A percentile compares a stretch with the other conserved stretches of the same genome.
Evolutionary conservation across 1,139 yeast genomes (phyloP).

Genomic region (Pichia sp.): DNA sequence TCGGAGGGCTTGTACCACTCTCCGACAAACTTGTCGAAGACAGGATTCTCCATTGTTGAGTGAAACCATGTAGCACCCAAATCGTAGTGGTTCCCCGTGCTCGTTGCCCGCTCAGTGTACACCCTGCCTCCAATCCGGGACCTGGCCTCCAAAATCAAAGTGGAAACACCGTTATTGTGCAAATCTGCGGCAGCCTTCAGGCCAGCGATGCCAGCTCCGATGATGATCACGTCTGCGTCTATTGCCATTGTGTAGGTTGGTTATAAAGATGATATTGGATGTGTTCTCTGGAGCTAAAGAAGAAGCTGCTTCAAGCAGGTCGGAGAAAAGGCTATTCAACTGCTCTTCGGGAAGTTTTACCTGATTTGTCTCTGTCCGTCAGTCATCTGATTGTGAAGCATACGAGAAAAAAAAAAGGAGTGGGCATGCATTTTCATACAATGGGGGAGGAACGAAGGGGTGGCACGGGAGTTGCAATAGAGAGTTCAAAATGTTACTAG

Average conservation of each 20-base stretch:
- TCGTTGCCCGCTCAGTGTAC: slow-evolving; percentile 33
- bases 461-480: neutral
- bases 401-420: neutral
- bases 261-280: too few species aligned
- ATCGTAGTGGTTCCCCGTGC: slow-evolving; percentile 44
- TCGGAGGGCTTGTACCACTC: slow-evolving; percentile 30
- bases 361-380: too few species aligned
- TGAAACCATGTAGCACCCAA: slow-evolving; percentile 89
- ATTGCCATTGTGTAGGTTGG: neutral
- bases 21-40: slow-evolving; percentile 47
- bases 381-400: neutral
- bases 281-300: too few species aligned
- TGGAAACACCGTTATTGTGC: slow-evolving; percentile 40
- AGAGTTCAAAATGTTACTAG: neutral
- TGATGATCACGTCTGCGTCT: slow-evolving; percentile 40
- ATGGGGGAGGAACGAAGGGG: neutral
- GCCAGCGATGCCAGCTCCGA: slow-evolving; percentile 85
- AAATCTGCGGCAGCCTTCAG: slow-evolving; percentile 68
- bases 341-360: too few species aligned
- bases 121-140: slow-evolving; percentile 54
- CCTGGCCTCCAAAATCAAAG: slow-evolving; percentile 54
- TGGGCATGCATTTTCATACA: neutral
- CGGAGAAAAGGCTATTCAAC: too few species aligned
- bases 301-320: too few species aligned
- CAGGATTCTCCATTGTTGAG: slow-evolving; percentile 60